Percentiles rank a stretch among this genome's conserved stretches.
phyloP scores from a whole-genome alignment of 1,284 basidiomycete species.

The Inonotus hispidus region DNA sequence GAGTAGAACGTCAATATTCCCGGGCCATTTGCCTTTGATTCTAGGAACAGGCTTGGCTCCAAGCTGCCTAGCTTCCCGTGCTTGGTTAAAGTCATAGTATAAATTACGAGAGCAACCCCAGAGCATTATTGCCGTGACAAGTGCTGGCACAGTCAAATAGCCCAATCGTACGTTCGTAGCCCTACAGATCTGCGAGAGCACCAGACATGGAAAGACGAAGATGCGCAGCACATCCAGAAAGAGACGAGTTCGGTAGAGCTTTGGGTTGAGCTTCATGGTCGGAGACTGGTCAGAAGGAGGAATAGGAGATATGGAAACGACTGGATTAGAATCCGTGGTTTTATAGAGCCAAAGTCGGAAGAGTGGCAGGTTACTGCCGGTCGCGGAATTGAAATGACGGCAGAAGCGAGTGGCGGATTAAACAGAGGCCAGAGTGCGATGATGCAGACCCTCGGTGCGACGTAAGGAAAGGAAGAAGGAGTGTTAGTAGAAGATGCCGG shows the following conservation, averaged over 20 bases:
- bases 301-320: background rate
- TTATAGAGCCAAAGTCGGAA: background rate
- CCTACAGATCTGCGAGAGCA: constrained; percentile 30
- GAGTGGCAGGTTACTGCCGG: background rate
- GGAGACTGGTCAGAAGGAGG: constrained; percentile 11
- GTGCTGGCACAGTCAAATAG: constrained; percentile 31
- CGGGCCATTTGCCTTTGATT: constrained; percentile 66
- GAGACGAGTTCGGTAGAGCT: constrained; percentile 30
- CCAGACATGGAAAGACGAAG: constrained; percentile 35
- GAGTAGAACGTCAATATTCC: constrained; percentile 63
- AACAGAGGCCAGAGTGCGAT: background rate
- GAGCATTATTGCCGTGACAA: constrained; percentile 36
- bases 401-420: background rate
- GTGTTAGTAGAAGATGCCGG: background rate
- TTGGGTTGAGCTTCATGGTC: constrained; percentile 17
- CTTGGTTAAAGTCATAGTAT: constrained; percentile 33
- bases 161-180: constrained; percentile 28
- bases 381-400: background rate
- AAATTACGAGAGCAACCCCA: constrained; percentile 35
- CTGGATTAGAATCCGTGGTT: constrained; percentile 10
- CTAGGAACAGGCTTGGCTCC: constrained; percentile 48
- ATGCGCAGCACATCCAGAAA: constrained; percentile 32
- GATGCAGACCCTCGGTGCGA: background rate
- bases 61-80: constrained; percentile 39
- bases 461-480: no score